Base-by-base conservation (phyloP, 2,329 filamentous ascomycete genomes). In the Aspergillus thermomutatus region DNA sequence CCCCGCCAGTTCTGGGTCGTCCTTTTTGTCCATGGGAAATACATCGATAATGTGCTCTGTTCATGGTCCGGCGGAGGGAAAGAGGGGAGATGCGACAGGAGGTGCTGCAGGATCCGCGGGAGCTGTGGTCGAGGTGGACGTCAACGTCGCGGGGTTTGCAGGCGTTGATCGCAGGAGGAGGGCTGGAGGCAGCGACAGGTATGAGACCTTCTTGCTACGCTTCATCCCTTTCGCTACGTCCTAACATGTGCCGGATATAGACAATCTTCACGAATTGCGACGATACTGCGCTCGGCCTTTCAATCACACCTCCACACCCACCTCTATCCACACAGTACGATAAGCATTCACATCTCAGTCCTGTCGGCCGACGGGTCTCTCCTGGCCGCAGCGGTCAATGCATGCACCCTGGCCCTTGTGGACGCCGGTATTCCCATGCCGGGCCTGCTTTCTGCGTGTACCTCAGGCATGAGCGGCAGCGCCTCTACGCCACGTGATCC, bases 351-450 rank as follows among this genome's bases (percentile, higher is more conserved):
- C 25, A 82, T 99, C 1, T 91, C 96, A 72, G 87, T 99, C 37
- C 86, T 99, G 47, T 90, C 88, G 0, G 88, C 95, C 64, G 94
- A 99, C 72, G 94, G 94, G 27, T 92, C 90, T 0, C 82, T 97
- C 2, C 86, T 99, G 21, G 92, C 93, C 0, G 89, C 92, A 0
- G 91, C 93, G 48, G 81, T 97, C 65, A 99, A 99, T 69, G 94
- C 94, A 3, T 85, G 90, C 0, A 96, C 93, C 0, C 84, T 99
- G 11, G 94, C 94, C 0, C 85, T 97, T 23, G 88, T 97, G 60
- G 94, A 99, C 71, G 94, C 94, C 0, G 94, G 94, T 52, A 88
- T 99, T 21, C 94, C 94, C 25, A 97, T 97, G 92, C 86, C 87
- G 2, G 91, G 96, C 70, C 95, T 97, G 71, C 84, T 97, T 2